Base-by-base conservation (phyloP, 2,329 filamentous ascomycete species). In the Davidsoniella virescens region DNA sequence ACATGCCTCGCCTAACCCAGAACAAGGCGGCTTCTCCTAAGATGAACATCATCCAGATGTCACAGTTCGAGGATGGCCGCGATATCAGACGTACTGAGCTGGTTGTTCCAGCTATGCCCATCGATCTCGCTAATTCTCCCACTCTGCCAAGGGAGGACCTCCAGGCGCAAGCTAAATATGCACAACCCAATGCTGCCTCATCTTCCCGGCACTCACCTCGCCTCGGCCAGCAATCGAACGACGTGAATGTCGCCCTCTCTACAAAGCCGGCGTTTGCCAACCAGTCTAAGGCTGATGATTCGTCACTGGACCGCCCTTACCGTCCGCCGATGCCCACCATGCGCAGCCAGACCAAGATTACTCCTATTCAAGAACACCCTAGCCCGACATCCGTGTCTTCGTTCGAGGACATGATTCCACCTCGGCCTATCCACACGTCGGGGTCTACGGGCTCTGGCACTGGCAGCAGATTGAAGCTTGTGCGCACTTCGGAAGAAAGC, bases 401-500 rank as follows among this genome's bases (percentile, higher is more conserved):
- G 14, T 44, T 44, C n/a, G 40, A 47, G 40, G 33, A 38, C 10
- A 44, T 44, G 9, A 43, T 47, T 10, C 38, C 52, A 4, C 52
- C 60, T 29, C 65, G 67, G 5, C 62, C 65, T 17, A 64, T 65
- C 18, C 68, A 72, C 47, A 69, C 68, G 7, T 71, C 72, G 7
- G 72, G 67, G 2, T 76, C 75, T 0, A 71, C 71, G 5, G 65
- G 65, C 1, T 72, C 72, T 0, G 73, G 74, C 0, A 64, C 62
- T 4, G 66, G 70, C 2, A 67, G 64, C 52, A 77, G 72, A 53
- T 60, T 74, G 45, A 76, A 74, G 60, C 63, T 70, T 6, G 64
- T 73, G 2, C 70, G 75, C 38, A 73, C 68, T 3, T 80, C 78
- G 0, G 76, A 82, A 55, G 78, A 81, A 14, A 73, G 69, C 56